Conservation (phyloP, 2,329 filamentous ascomycete genomes). For the Beauveria varroae region DNA sequence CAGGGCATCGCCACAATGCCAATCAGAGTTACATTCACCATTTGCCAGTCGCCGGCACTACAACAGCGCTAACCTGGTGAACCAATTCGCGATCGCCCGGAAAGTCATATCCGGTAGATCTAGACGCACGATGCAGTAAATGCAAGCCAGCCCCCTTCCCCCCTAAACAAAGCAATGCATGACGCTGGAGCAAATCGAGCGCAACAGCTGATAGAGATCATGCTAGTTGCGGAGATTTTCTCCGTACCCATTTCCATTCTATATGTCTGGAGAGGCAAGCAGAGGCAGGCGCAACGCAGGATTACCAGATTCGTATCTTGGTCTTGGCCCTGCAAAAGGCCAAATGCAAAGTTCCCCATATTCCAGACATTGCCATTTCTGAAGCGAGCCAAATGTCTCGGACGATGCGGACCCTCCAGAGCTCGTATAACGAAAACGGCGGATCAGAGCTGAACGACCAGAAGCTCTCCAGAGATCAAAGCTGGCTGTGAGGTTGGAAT, state of each 20-base stretch:
- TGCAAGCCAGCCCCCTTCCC: too few relatives aligned
- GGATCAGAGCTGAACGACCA: not conserved
- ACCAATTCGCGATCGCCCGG: not conserved
- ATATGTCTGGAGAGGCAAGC: not conserved
- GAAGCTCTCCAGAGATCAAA: not conserved
- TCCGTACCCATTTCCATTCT: not conserved
- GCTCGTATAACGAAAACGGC: not conserved
- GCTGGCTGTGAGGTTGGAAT: not conserved
- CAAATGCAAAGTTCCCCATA: not conserved
- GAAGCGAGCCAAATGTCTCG: not conserved
- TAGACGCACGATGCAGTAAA: not conserved
- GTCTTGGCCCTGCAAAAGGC: not conserved
- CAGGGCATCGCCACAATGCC: not conserved
- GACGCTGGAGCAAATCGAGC: not conserved
- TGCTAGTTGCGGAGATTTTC: not conserved
- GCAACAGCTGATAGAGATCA: not conserved
- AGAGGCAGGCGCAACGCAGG: not conserved
- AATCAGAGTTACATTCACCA: not conserved
- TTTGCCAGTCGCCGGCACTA: not conserved
- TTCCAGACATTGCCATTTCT: not conserved
- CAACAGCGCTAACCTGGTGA: not conserved
- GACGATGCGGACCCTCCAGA: not conserved
- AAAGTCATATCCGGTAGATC: not conserved
- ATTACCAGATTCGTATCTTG: not conserved
- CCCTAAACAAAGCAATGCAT: not conserved